These are phyloP conservation scores for Polygonum aviculare DNA, from an alignment of 148 eudicot genomes.

Conservation along the genomic window DNA sequence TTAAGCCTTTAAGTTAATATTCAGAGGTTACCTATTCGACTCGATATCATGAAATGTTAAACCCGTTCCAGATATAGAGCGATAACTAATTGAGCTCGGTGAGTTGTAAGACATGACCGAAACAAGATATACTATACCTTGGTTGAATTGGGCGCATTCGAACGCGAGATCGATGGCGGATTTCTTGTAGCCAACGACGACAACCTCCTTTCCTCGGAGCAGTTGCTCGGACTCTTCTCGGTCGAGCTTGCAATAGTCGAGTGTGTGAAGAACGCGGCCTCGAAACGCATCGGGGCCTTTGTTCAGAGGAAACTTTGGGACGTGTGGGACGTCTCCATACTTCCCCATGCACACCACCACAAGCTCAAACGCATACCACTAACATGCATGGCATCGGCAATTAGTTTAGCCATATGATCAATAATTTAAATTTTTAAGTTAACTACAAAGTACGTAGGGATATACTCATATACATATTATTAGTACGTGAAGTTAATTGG, in stretches of 20 bases:
- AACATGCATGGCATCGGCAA: not conserved
- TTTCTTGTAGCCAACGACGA: constrained; percentile 81
- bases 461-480: not conserved
- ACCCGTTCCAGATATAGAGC: too few species aligned
- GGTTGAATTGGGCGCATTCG: constrained; percentile 88
- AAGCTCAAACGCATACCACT: constrained; percentile 78
- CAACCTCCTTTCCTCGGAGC: constrained; percentile 68
- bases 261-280: constrained; percentile 73
- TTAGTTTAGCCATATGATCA: not conserved
- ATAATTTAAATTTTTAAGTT: not conserved
- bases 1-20: too few species aligned
- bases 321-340: constrained; percentile 66
- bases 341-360: constrained; percentile 85
- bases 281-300: constrained; percentile 73
- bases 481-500: too few species aligned
- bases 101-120: too few species aligned
- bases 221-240: constrained; percentile 41
- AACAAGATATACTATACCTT: constrained; percentile 19
- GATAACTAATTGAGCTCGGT: too few species aligned
- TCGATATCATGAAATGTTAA: too few species aligned
- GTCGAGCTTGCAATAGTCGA: constrained; percentile 78
- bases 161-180: constrained; percentile 89
- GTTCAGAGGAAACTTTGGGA: constrained; percentile 52
- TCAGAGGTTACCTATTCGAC: too few species aligned
- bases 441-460: not conserved